Evolutionary conservation across 306 rosid genomes (phyloP).

Genomic region (Pterocarpus santalinus): DNA sequence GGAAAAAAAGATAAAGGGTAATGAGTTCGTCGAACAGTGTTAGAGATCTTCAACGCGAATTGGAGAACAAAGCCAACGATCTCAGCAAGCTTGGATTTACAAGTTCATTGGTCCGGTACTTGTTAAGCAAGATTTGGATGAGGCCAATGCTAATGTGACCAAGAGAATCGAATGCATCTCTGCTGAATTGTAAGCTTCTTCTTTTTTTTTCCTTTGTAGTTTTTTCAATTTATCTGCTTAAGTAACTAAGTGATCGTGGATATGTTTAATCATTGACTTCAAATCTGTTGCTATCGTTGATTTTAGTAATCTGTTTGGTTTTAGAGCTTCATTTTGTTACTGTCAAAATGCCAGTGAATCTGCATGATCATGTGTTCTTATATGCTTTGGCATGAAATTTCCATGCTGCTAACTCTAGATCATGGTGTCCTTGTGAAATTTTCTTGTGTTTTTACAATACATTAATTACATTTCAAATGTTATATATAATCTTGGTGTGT

Average conservation of each 20-base stretch:
- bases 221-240: neutral
- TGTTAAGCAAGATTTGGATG: constrained; percentile 98
- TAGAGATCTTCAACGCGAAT: constrained; percentile 80
- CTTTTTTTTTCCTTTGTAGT: neutral
- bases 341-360: neutral
- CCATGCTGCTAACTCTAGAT: constrained; percentile 30
- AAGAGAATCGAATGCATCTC: constrained; percentile 96
- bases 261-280: neutral
- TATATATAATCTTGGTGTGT: neutral
- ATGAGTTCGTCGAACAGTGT: constrained; percentile 60
- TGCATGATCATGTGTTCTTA: neutral
- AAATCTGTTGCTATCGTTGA: neutral
- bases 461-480: neutral
- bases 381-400: constrained; percentile 28
- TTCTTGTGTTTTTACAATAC: neutral
- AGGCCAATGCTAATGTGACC: constrained; percentile 94
- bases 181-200: constrained; percentile 82
- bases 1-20: neutral
- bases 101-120: constrained; percentile 96
- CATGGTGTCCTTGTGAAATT: constrained; percentile 6
- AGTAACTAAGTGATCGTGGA: neutral
- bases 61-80: constrained; percentile 84
- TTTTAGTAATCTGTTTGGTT: constrained; percentile 2
- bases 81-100: constrained; percentile 83
- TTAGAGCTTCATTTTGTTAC: constrained; percentile 1